Evolutionary conservation across 2,329 filamentous ascomycete genomes (phyloP).

Genomic region (Escovopsis sp.): DNA sequence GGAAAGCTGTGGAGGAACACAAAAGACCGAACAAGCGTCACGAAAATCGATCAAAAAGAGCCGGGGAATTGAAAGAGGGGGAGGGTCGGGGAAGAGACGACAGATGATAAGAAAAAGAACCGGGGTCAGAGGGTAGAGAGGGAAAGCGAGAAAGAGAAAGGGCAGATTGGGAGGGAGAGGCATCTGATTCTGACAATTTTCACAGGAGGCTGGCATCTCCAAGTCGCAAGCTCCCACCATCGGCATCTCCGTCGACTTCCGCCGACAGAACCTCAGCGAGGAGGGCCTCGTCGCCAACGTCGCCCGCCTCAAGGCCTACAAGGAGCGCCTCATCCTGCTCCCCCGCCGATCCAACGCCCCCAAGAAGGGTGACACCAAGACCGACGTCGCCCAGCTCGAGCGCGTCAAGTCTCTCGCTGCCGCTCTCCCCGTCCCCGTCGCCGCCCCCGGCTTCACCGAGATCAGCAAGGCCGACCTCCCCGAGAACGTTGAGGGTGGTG

Average conservation of each 20-base stretch:
- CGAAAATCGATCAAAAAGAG: background rate
- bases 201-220: constrained; percentile 83
- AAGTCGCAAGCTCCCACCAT: constrained; percentile 89
- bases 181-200: constrained; percentile 19
- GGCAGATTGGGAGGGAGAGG: background rate
- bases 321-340: constrained; percentile 91
- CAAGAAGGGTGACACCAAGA: constrained; percentile 86
- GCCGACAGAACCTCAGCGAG: constrained; percentile 93
- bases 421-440: constrained; percentile 59
- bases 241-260: constrained; percentile 91
- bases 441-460: constrained; percentile 50
- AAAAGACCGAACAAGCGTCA: no score
- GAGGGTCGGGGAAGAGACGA: background rate
- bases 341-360: constrained; percentile 85
- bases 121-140: background rate
- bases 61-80: background rate
- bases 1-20: background rate
- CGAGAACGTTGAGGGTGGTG: constrained; percentile 62
- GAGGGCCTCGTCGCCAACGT: constrained; percentile 93
- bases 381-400: constrained; percentile 57
- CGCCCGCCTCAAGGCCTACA: constrained; percentile 95
- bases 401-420: constrained; percentile 32
- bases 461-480: constrained; percentile 73
- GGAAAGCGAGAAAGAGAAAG: background rate
- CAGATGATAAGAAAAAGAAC: background rate